Evolutionary conservation across 306 rosid genomes (phyloP), one percentile per base, ranked within the genome.

Genomic region (Begonia loranthoides): DNA sequence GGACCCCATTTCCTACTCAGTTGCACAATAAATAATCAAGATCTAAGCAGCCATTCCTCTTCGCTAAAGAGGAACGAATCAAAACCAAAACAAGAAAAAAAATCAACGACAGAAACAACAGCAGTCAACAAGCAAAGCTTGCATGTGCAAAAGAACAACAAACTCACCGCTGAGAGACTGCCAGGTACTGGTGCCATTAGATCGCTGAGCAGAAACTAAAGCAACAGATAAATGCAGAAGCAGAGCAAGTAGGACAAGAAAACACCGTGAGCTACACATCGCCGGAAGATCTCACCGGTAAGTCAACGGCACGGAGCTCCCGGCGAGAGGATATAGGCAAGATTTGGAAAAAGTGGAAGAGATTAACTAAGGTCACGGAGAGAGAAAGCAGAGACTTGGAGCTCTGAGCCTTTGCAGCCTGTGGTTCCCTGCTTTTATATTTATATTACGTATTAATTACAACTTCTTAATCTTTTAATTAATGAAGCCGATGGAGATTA

Each of bases 161-260:
- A 4, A 57, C 54, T 10, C 54, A 90, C 97, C 95, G 1, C 8
- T 17, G 44, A 85, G 87, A 10, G 97, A 85, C 15, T 68, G 63
- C 97, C 92, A 90, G 19, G 4, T 54, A 60, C 49, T 28, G 1
- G 60, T 52, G 40, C 11, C 21, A 11, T 50, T 54, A 70, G 95
- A 80, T 80, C 86, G 65, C 86, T 80, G 81, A 74, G 94, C 94
- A 36, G 83, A 78, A 50, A 82, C 94, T 51, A 64, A 64, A 33
- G 66, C 59, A 13, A 71, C 50, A 2, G 63, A 45, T 9, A 60
- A 72, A 61, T 69, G 70, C 39, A 83, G 76, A 56, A 76, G 61
- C n/a, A 79, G 66, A 52, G 55, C 33, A 4, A 77, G 67, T 10
- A 70, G 17, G 49, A 55, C 12, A 21, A 62, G 33, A 13, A 61